Percentiles rank a stretch among this genome's conserved stretches.
These are phyloP conservation scores for Geotrichum cucujoidarum DNA, from an alignment of 1,139 yeast species.

Conservation along the genomic window DNA sequence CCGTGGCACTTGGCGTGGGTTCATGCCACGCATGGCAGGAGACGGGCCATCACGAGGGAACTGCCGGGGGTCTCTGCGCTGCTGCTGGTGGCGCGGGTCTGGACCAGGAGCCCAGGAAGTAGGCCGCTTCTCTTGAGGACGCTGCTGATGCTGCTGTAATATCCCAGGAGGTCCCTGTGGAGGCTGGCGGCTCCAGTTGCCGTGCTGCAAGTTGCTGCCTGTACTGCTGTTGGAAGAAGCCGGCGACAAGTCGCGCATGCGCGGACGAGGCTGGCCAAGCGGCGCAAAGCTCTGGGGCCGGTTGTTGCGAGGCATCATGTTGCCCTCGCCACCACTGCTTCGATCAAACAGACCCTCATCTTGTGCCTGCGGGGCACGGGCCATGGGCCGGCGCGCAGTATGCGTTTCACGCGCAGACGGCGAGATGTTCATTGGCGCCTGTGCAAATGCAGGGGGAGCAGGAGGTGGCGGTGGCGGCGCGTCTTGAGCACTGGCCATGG, in stretches of 20 bases:
- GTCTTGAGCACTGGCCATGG: too few relatives aligned
- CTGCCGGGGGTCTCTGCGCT: background rate
- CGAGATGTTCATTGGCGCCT: constrained; percentile 10
- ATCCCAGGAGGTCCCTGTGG: background rate
- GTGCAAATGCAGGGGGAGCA: too few relatives aligned
- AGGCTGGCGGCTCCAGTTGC: background rate
- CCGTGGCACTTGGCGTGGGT: constrained; percentile 5
- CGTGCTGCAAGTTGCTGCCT: constrained; percentile 2
- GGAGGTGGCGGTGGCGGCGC: too few relatives aligned
- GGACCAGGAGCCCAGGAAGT: constrained; percentile 5
- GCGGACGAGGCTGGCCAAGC: background rate
- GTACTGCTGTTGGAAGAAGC: constrained; percentile 8
- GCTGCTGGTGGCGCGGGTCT: background rate
- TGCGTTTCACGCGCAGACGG: constrained; percentile 8
- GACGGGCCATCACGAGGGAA: background rate
- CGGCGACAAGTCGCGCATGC: background rate
- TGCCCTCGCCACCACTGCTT: background rate
- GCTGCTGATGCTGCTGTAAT: background rate
- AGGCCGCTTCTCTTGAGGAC: background rate
- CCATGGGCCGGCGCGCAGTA: background rate
- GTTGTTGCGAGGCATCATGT: background rate
- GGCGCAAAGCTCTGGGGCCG: constrained; percentile 5
- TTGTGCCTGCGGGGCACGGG: constrained; percentile 6
- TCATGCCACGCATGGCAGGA: background rate
- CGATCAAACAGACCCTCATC: constrained; percentile 15